Evolutionary conservation across 2,329 filamentous ascomycete species (phyloP).

Genomic region (Tolypocladium ovalisporum): DNA sequence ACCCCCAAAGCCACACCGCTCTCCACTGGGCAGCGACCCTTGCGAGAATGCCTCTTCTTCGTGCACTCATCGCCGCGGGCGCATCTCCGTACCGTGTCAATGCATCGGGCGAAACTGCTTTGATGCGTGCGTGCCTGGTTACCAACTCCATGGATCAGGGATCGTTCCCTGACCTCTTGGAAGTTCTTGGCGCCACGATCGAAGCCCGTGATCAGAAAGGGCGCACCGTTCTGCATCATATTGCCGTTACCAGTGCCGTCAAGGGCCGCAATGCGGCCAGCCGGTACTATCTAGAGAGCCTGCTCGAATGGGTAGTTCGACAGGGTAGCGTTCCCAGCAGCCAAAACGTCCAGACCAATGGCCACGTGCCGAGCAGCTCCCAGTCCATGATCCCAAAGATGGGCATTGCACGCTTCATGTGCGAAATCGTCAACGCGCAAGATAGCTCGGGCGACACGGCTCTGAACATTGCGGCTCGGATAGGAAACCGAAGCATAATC

Average conservation of each 20-base stretch:
- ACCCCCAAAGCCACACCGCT: slow-evolving; percentile 78
- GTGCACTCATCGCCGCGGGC: slow-evolving; percentile 70
- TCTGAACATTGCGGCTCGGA: slow-evolving; percentile 83
- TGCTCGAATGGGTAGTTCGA: slow-evolving; percentile 88
- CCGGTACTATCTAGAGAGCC: slow-evolving; percentile 89
- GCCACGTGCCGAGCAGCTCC: slow-evolving; percentile 25
- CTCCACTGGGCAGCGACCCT: slow-evolving; percentile 95
- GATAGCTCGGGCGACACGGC: slow-evolving; percentile 94
- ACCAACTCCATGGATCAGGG: slow-evolving; percentile 90
- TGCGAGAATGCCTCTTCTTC: slow-evolving; percentile 71
- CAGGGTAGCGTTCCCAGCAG: slow-evolving; percentile 58
- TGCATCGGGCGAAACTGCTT: slow-evolving; percentile 76
- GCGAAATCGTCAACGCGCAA: slow-evolving; percentile 90
- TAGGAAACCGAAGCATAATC: slow-evolving; percentile 89
- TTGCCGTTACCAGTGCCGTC: slow-evolving; percentile 89
- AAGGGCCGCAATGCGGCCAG: slow-evolving; percentile 86
- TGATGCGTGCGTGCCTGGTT: slow-evolving; percentile 86
- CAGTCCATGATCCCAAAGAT: slow-evolving; percentile 50
- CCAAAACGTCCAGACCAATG: slow-evolving; percentile 26
- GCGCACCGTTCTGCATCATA: slow-evolving; percentile 88
- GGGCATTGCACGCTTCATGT: slow-evolving; percentile 86
- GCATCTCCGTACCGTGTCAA: slow-evolving; percentile 86
- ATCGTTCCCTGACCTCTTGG: slow-evolving; percentile 82
- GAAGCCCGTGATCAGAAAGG: slow-evolving; percentile 84
- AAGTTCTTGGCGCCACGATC: slow-evolving; percentile 80